These are phyloP conservation scores for Euphorbia lathyris DNA, from an alignment of 345 rosid genomes.

Conservation along the genomic window DNA sequence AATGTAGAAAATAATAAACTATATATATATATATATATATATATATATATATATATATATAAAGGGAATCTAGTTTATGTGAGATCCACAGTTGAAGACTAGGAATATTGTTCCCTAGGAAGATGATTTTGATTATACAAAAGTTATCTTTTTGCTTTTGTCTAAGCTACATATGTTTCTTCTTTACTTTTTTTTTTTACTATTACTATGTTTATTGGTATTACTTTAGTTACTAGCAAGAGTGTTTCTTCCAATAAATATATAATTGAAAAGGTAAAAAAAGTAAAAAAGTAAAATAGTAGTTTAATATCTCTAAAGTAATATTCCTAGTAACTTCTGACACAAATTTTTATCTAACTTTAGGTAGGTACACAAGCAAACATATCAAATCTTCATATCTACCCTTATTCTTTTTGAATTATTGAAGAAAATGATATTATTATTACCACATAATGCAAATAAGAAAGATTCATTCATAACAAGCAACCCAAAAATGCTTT, in stretches of 20 bases:
- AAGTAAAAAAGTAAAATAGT: neutral
- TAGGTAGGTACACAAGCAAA: neutral
- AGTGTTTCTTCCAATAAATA: neutral
- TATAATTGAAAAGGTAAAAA: neutral
- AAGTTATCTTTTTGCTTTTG: neutral
- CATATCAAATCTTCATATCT: neutral
- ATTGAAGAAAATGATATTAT: neutral
- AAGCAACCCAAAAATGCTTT: neutral
- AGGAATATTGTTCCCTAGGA: no score
- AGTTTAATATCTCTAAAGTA: neutral
- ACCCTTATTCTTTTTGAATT: neutral
- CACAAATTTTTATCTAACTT: neutral
- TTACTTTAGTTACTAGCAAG: conserved; percentile 7
- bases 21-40: no score
- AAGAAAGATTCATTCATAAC: neutral
- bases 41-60: no score
- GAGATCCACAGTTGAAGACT: no score
- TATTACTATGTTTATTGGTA: neutral
- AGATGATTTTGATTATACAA: neutral
- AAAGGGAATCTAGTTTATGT: no score
- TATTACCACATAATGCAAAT: neutral
- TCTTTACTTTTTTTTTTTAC: no score
- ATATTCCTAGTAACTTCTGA: neutral
- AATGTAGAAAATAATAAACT: no score
- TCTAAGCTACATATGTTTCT: neutral